These are phyloP conservation scores for Blastobotrys capitulatus DNA, from an alignment of 1,139 yeast genomes.

Conservation along the genomic window DNA sequence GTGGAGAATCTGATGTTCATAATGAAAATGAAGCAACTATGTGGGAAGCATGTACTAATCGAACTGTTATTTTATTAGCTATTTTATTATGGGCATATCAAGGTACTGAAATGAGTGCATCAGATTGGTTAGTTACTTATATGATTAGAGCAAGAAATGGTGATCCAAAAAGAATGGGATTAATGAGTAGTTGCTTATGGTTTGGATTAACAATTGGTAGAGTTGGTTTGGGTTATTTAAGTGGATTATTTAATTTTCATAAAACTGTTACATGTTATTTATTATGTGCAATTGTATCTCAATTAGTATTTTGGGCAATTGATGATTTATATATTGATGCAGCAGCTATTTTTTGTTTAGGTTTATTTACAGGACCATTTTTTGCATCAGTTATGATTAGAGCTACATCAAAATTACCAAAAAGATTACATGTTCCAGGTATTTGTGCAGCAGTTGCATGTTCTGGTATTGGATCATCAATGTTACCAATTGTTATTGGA, in stretches of 20 bases:
- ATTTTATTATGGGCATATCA: constrained; percentile 55
- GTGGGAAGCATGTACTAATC: constrained; percentile 13
- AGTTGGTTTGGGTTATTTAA: constrained; percentile 37
- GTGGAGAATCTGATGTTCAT: neutral
- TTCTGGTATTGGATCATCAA: constrained; percentile 77
- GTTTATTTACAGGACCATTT: constrained; percentile 69
- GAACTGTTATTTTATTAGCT: constrained; percentile 47
- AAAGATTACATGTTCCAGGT: constrained; percentile 55
- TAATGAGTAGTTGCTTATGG: constrained; percentile 67
- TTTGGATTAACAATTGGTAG: constrained; percentile 63
- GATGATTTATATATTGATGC: constrained; percentile 15
- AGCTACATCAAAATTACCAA: constrained; percentile 56
- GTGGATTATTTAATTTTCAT: constrained; percentile 27
- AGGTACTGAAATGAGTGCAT: constrained; percentile 64
- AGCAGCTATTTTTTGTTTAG: constrained; percentile 45
- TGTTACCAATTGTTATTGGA: constrained; percentile 57
- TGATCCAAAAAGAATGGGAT: constrained; percentile 43
- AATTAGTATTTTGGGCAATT: constrained; percentile 21
- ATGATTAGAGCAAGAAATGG: constrained; percentile 52
- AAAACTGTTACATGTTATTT: constrained; percentile 21
- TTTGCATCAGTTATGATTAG: constrained; percentile 72
- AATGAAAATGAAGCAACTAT: constrained; percentile 6
- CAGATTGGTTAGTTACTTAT: constrained; percentile 67
- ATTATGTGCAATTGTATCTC: constrained; percentile 21
- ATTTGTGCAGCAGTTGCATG: constrained; percentile 69